Conservation (phyloP, 371 early-diverging fungal genomes). For the Apophysomyces elegans region DNA sequence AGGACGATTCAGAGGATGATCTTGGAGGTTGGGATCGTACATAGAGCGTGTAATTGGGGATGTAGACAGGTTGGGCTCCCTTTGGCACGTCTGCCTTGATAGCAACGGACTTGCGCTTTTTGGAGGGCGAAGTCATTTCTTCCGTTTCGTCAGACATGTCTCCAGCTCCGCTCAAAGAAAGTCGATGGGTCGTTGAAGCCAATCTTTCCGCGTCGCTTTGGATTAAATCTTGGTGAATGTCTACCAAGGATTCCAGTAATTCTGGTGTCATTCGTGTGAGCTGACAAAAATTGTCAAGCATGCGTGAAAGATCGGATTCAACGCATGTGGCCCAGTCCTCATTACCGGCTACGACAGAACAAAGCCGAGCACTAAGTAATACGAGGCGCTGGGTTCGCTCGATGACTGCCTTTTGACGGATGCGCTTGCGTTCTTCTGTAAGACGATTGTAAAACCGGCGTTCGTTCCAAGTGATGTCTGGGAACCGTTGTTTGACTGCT, state of each 20-base stretch:
- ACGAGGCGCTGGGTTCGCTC: constrained; percentile 40
- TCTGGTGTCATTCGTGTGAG: constrained; percentile 23
- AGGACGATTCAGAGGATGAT: constrained; percentile 34
- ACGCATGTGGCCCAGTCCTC: constrained; percentile 43
- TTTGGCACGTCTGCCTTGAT: constrained; percentile 5
- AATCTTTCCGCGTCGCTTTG: constrained; percentile 19
- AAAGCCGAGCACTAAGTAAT: constrained; percentile 34
- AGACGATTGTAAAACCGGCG: constrained; percentile 63
- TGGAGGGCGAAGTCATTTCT: constrained; percentile 11
- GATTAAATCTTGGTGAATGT: constrained; percentile 25
- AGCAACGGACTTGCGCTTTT: constrained; percentile 15
- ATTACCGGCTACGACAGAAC: constrained; percentile 40
- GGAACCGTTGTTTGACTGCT: constrained; percentile 50
- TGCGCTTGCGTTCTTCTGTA: constrained; percentile 61
- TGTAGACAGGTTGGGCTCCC: constrained; percentile 16
- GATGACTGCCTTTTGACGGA: constrained; percentile 35
- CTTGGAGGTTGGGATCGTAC: constrained; percentile 21
- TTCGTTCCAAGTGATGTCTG: constrained; percentile 63
- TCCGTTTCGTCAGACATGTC: constrained; percentile 8
- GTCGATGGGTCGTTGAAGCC: constrained; percentile 2
- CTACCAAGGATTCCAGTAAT: constrained; percentile 17
- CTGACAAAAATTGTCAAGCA: constrained; percentile 42
- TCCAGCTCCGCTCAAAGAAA: background rate
- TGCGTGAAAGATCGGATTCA: constrained; percentile 33
- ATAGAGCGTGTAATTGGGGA: constrained; percentile 18